These are phyloP conservation scores for Fusarium sp. DNA, from an alignment of 2,329 filamentous ascomycete genomes.

Conservation along the genomic window DNA sequence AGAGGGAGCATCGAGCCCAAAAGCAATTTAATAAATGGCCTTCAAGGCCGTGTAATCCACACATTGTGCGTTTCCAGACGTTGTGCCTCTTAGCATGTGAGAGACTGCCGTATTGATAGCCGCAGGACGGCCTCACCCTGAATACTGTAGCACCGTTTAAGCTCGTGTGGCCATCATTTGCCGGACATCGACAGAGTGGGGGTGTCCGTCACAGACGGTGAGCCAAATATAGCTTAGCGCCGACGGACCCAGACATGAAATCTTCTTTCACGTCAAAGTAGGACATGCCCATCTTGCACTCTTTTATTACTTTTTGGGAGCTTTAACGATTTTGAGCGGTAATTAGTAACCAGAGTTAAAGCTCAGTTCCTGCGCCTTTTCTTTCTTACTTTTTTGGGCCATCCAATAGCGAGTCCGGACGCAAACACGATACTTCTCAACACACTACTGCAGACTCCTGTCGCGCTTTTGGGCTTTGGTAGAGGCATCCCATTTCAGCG, in stretches of 20 bases:
- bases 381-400: not conserved
- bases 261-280: constrained; percentile 33
- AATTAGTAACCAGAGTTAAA: not conserved
- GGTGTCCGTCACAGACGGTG: constrained; percentile 15
- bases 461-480: not conserved
- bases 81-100: not conserved
- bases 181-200: not conserved
- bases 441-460: not conserved
- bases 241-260: constrained; percentile 20
- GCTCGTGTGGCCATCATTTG: not conserved
- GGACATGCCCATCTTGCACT: constrained; percentile 29
- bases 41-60: constrained; percentile 18
- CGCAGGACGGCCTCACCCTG: not conserved
- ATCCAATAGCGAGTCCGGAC: not conserved
- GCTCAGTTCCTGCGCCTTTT: not conserved
- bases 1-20: constrained; percentile 36
- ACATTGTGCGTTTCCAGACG: not conserved
- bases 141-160: constrained; percentile 1
- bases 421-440: not conserved
- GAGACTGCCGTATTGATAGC: not conserved
- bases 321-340: not conserved
- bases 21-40: constrained; percentile 37
- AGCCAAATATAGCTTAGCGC: constrained; percentile 17
- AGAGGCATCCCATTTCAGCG: not conserved
- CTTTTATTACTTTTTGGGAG: constrained; percentile 5